Percentiles rank a stretch among this genome's conserved stretches.
Conservation (phyloP, 2,329 filamentous ascomycete species). For the Penicillium frequentans region DNA sequence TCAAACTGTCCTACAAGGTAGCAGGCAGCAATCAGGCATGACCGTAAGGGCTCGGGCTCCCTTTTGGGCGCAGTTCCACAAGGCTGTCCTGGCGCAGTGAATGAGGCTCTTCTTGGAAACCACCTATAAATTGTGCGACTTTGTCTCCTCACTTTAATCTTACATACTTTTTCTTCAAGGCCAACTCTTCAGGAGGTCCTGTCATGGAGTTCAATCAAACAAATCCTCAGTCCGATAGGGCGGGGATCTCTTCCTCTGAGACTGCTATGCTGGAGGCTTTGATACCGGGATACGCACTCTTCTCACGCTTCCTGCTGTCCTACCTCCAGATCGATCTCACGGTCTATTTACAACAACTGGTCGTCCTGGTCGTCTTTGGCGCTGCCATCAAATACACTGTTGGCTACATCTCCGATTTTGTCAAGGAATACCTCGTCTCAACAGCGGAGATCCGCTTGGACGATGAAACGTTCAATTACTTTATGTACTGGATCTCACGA, state of each 20-base stretch:
- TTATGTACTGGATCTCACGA: constrained; percentile 68
- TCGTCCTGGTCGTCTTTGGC: constrained; percentile 51
- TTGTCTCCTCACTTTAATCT: not conserved
- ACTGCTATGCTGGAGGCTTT: constrained; percentile 56
- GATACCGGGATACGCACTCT: constrained; percentile 64
- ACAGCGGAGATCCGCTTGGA: constrained; percentile 66
- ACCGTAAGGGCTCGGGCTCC: not conserved
- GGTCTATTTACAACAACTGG: constrained; percentile 60
- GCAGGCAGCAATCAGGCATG: not conserved
- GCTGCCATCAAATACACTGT: constrained; percentile 56
- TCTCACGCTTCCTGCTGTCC: constrained; percentile 54
- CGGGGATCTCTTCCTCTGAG: constrained; percentile 20
- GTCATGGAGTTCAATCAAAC: constrained; percentile 22
- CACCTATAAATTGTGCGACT: not conserved
- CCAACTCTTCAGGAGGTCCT: not conserved
- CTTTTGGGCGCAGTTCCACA: not conserved
- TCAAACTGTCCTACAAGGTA: not conserved
- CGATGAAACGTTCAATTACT: constrained; percentile 71
- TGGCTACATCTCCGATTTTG: constrained; percentile 48
- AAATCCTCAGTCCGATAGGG: constrained; percentile 9
- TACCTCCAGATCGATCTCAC: constrained; percentile 64
- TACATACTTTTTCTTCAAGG: not conserved
- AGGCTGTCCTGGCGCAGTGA: not conserved
- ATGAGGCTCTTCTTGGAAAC: not conserved
- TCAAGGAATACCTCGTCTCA: constrained; percentile 62